Evolutionary conservation across 164 flowering plant species (phyloP), one percentile per base, ranked within the genome.

Genomic region (Sedum album): DNA sequence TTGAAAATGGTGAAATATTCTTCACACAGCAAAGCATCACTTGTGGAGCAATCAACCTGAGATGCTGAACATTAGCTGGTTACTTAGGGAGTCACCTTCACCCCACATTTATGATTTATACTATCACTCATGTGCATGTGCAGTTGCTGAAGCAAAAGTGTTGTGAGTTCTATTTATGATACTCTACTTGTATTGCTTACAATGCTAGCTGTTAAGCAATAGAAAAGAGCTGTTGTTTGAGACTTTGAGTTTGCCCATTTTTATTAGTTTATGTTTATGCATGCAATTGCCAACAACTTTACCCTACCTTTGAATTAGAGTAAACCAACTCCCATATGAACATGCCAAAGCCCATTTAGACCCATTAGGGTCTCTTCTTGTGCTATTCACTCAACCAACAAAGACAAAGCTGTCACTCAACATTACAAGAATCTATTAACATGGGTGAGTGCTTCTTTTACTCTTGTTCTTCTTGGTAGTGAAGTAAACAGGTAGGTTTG

Each of bases 151-250:
- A n/a, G n/a, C n/a, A n/a, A n/a, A 55, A 21, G 9, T 55, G 31
- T 25, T 55, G 30, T 13, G 60, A 1, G 42, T 39, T 55, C 1
- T 53, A 55, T 55, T 55, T 55, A 55, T 55, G 31, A 25, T 30
- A 55, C 31, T 18, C 53, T 13, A 48, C 53, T 25, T 25, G 60
- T 55, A 53, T 21, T 3, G 6, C 5, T 23, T 25, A 25, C 9
- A 14, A 55, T 7, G 60, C 60, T 25, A 55, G 31, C 60, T 55
- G 60, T 55, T 26, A 53, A 55, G 60, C 60, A 55, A 55, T 55
- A 13, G 60, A 39, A 0, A 39, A 39, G 8, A 8, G 60, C 60
- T 23, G 31, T 30, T 55, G 60, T 30, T 23, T 51, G 28, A 51
- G 1, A n/a, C n/a, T n/a, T 39, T 39, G 8, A 39, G 13, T 8